Base-by-base conservation (phyloP, 768 basidiomycete species). In the Cubamyces sp. region DNA sequence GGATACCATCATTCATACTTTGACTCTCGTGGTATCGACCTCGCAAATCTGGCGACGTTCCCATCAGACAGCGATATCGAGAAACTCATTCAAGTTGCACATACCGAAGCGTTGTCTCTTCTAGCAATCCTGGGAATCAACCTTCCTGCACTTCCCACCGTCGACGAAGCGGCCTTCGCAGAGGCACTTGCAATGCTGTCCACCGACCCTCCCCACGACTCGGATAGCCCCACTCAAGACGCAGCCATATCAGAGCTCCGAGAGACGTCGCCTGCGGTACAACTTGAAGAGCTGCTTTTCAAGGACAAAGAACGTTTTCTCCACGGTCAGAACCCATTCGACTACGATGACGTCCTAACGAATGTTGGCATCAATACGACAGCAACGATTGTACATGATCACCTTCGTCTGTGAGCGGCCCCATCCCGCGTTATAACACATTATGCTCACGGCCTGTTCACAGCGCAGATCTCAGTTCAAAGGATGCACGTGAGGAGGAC, bases 1-100 rank as follows among this genome's bases (percentile, higher is more conserved):
- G 59, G 59, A 25, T 60, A 60, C 19, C 41, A 46, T 21, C 59
- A 60, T 23, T 46, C 51, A 8, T 60, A 60, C 59, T 53, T 60
- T 23, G 45, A 60, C 51, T 46, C 51, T 7, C 28, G 51, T 8
- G 52, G 43, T 11, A 21, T 53, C 26, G 43, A 60, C 23, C 43
- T 60, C 1, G 30, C 51, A 1, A 39, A 19, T 28, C 59, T 60
- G 11, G 34, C 59, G 5, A 46, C 23, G 2, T 60, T 37, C 34
- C 59, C 59, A 3, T 53, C 51, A 21, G 59, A 60, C 42, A 8
- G n/a, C 14, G 51, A 53, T 5, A 37, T 60, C 51, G 21, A 52
- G 9, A 12, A 50, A 39, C 39, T 51, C 16, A 51, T 51, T 3
- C 16, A 15, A 11, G 57, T 50, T 2, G 57, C 57, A 16, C 46